phyloP scores from a whole-genome alignment of 2,329 filamentous ascomycete genomes.

The Chalara sp. region DNA sequence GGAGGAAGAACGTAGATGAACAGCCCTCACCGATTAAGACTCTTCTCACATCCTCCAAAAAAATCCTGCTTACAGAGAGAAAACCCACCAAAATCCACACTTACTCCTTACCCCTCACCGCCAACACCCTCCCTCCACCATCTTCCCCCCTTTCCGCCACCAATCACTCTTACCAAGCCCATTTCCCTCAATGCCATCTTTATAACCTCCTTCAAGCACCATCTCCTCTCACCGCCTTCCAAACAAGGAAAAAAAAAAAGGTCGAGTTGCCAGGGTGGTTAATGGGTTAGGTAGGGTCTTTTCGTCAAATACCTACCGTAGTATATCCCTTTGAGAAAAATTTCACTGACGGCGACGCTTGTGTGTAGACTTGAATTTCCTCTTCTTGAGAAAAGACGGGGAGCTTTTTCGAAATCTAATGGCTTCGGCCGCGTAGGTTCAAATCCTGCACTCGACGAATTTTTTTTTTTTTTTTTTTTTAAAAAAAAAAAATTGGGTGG shows the following conservation, averaged over 20 bases:
- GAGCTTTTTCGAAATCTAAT: neutral
- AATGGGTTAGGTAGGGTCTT: neutral
- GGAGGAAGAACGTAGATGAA: too few species aligned
- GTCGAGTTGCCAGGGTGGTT: constrained; percentile 3
- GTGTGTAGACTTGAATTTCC: too few species aligned
- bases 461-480: too few species aligned
- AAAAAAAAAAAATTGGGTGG: too few species aligned
- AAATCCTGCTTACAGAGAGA: too few species aligned
- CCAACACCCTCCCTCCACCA: neutral
- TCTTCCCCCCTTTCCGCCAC: neutral
- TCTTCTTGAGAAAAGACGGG: too few species aligned
- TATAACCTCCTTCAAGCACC: neutral
- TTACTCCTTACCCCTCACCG: too few species aligned
- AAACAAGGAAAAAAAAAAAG: neutral
- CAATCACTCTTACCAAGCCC: neutral
- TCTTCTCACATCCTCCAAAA: too few species aligned
- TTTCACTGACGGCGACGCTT: too few species aligned
- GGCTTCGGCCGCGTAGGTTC: constrained; percentile 1
- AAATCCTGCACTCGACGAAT: constrained; percentile 1
- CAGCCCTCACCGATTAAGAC: too few species aligned
- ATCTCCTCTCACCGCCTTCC: neutral
- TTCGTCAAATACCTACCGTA: neutral
- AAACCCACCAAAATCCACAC: too few species aligned
- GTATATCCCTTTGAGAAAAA: too few species aligned
- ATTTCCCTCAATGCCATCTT: neutral